phyloP scores from a whole-genome alignment of 768 basidiomycete genomes.

The Tricholoma flavovirens region DNA sequence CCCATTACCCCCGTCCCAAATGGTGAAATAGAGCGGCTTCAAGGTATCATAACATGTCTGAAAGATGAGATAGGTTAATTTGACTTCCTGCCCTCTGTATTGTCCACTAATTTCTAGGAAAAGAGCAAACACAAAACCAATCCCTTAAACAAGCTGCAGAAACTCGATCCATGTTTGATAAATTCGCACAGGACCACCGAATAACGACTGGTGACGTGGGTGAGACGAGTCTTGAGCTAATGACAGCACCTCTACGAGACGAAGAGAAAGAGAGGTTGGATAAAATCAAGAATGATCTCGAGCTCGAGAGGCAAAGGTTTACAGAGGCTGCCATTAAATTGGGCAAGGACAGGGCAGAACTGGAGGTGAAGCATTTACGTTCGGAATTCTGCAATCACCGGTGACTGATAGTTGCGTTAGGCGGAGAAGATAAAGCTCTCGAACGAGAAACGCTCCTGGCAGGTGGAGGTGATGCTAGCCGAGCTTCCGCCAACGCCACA shows the following conservation, averaged over 20 bases:
- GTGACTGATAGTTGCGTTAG: slow-evolving; percentile 30
- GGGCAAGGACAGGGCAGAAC: slow-evolving; percentile 54
- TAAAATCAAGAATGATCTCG: slow-evolving; percentile 48
- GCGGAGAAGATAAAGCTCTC: slow-evolving; percentile 53
- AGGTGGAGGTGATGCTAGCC: slow-evolving; percentile 55
- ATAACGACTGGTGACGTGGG: slow-evolving; percentile 25
- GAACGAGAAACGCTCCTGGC: slow-evolving; percentile 74
- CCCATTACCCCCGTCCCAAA: slow-evolving; percentile 21
- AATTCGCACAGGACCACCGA: slow-evolving; percentile 43
- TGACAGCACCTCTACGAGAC: slow-evolving; percentile 47
- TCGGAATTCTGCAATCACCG: neutral
- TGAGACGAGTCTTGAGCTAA: slow-evolving; percentile 49
- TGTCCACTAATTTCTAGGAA: neutral
- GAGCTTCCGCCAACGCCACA: slow-evolving; percentile 46
- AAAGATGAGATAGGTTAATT: slow-evolving; percentile 53
- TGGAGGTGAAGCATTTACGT: slow-evolving; percentile 48
- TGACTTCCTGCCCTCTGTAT: neutral
- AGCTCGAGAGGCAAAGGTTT: slow-evolving; percentile 59
- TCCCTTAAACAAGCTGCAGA: slow-evolving; percentile 35
- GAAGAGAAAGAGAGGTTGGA: slow-evolving; percentile 51
- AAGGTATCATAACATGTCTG: slow-evolving; percentile 44
- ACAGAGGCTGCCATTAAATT: slow-evolving; percentile 59
- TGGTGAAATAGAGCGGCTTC: slow-evolving; percentile 45
- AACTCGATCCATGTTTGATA: slow-evolving; percentile 50
- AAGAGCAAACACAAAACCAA: slow-evolving; percentile 27